These are phyloP conservation scores for Cyberlindnera americana DNA, from an alignment of 805 yeast species.

Conservation along the genomic window DNA sequence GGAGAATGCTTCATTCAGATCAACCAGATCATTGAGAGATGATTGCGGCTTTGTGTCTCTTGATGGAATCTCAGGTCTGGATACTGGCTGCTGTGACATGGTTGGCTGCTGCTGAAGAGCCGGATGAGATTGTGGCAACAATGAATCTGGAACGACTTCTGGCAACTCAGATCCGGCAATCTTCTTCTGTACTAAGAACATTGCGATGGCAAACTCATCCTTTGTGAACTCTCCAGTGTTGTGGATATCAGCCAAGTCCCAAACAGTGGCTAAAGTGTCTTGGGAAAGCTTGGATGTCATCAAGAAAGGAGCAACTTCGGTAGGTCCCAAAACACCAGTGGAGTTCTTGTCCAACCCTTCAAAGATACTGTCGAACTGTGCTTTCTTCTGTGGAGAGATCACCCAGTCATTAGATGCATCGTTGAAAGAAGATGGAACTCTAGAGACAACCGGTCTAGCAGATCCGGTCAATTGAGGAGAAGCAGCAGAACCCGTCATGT, in stretches of 20 bases:
- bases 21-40: constrained; percentile 65
- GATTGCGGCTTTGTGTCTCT: constrained; percentile 43
- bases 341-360: constrained; percentile 67
- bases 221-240: constrained; percentile 79
- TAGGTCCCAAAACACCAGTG: constrained; percentile 64
- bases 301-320: constrained; percentile 82
- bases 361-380: constrained; percentile 77
- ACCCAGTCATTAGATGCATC: constrained; percentile 56
- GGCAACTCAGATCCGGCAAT: constrained; percentile 79
- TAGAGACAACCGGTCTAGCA: constrained; percentile 27
- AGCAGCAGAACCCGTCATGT: constrained; percentile 19
- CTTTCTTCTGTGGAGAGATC: constrained; percentile 62
- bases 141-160: constrained; percentile 64
- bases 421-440: constrained; percentile 36
- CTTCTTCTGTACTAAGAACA: constrained; percentile 85
- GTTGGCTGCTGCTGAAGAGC: constrained; percentile 17
- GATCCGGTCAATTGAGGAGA: constrained; percentile 22
- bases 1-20: constrained; percentile 51
- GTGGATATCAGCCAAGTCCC: constrained; percentile 93
- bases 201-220: constrained; percentile 87
- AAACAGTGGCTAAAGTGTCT: constrained; percentile 78
- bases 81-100: constrained; percentile 5
- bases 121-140: constrained; percentile 35
- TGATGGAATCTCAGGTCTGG: constrained; percentile 32
- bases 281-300: constrained; percentile 85